Conservation (phyloP, 2,329 filamentous ascomycete species). For the Penicillium sclerotigenum region DNA sequence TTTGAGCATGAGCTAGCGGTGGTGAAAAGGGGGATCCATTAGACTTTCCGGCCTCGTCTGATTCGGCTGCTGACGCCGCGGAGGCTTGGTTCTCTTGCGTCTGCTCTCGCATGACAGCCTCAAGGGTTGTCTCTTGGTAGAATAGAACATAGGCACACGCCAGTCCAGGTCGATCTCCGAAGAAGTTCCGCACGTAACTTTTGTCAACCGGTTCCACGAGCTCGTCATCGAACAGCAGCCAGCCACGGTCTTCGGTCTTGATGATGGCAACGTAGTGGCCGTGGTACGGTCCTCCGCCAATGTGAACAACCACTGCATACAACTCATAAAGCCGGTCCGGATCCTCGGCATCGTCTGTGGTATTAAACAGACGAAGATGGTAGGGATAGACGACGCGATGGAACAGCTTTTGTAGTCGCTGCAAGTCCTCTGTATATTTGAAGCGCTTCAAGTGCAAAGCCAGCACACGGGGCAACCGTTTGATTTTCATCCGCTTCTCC, state of each 20-base stretch:
- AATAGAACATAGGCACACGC: constrained; percentile 97
- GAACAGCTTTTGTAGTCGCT: constrained; percentile 90
- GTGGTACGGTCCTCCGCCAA: constrained; percentile 93
- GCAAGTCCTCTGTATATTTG: constrained; percentile 96
- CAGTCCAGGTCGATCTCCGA: constrained; percentile 84
- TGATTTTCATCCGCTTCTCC: constrained; percentile 99
- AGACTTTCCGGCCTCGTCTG: constrained; percentile 30
- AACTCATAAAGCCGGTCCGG: constrained; percentile 92
- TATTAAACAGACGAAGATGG: constrained; percentile 94
- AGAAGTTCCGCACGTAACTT: constrained; percentile 93
- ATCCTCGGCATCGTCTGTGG: constrained; percentile 90
- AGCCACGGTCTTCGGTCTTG: constrained; percentile 93
- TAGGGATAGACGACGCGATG: constrained; percentile 97
- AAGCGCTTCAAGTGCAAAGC: constrained; percentile 94
- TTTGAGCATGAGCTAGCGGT: constrained; percentile 40
- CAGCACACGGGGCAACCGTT: constrained; percentile 84
- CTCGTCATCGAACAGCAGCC: constrained; percentile 96
- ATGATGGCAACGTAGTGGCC: constrained; percentile 97
- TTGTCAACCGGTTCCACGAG: constrained; percentile 98
- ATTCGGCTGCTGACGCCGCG: constrained; percentile 49
- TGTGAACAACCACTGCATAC: constrained; percentile 95
- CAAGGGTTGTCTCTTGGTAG: constrained; percentile 83
- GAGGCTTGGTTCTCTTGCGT: constrained; percentile 66
- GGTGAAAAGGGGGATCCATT: constrained; percentile 34
- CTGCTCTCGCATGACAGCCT: constrained; percentile 71